Percentiles rank a stretch among this genome's conserved stretches.
Conservation (phyloP, 306 rosid species). For the Rosa lucieae region DNA sequence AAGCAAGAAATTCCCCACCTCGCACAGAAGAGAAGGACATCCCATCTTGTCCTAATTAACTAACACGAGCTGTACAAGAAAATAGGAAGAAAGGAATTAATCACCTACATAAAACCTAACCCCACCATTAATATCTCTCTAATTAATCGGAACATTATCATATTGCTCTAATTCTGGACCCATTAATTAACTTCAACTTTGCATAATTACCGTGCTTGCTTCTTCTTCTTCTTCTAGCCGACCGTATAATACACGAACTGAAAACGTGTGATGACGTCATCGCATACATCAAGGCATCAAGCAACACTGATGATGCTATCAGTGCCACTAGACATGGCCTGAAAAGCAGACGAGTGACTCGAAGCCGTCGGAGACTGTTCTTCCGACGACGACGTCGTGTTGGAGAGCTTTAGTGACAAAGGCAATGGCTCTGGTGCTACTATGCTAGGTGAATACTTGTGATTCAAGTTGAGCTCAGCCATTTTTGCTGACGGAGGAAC, state of each 20-base stretch:
- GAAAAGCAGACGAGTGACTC: constrained; percentile 52
- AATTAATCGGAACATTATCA: not conserved
- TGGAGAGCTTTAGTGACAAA: constrained; percentile 47
- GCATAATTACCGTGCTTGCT: not conserved
- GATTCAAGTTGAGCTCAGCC: constrained; percentile 62
- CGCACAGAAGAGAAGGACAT: constrained; percentile 23
- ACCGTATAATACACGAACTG: constrained; percentile 10
- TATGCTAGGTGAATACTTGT: constrained; percentile 24
- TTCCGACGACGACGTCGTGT: constrained; percentile 32
- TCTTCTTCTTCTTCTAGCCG: not conserved
- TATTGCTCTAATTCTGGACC: constrained; percentile 11
- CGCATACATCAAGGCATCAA: constrained; percentile 39
- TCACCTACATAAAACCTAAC: constrained; percentile 29
- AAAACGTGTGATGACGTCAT: not conserved
- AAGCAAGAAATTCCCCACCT: constrained; percentile 36
- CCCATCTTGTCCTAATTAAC: constrained; percentile 26
- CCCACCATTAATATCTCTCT: constrained; percentile 19
- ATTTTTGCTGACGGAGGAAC: constrained; percentile 65
- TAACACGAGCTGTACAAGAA: constrained; percentile 32
- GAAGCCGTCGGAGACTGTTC: constrained; percentile 38
- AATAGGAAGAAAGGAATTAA: constrained; percentile 29
- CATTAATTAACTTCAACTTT: not conserved
- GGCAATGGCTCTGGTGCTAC: constrained; percentile 34
- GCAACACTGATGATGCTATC: constrained; percentile 84
- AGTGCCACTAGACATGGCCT: constrained; percentile 51